A percentile compares a stretch with the other conserved stretches of the same genome.
phyloP scores from a whole-genome alignment of 2,329 filamentous ascomycete genomes.

The Colletotrichum tanaceti region DNA sequence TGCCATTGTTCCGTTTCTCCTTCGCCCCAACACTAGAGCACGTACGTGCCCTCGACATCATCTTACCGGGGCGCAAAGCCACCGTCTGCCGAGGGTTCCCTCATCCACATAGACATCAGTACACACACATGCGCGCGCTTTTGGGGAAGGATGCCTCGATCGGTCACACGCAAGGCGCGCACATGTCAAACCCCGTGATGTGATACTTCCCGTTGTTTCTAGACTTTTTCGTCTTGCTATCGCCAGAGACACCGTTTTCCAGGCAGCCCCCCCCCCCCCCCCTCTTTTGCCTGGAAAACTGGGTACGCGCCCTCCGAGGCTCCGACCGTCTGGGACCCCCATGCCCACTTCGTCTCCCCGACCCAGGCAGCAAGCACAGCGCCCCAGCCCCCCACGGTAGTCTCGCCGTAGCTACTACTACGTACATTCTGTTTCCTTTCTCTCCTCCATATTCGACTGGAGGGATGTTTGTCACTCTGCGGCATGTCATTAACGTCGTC shows the following conservation, averaged over 20 bases:
- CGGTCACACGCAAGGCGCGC: conserved; percentile 1
- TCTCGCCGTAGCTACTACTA: conserved; percentile 11
- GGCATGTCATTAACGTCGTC: not conserved
- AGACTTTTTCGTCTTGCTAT: conserved; percentile 1
- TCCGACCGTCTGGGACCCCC: conserved; percentile 10
- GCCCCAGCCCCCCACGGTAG: conserved; percentile 6
- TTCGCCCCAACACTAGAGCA: not conserved
- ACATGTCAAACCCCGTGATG: not conserved
- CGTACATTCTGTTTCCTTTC: not conserved
- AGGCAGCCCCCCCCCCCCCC: not conserved
- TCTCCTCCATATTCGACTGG: not conserved
- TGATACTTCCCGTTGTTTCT: not conserved
- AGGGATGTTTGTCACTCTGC: not conserved
- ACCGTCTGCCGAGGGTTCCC: not conserved
- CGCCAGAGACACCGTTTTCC: not conserved
- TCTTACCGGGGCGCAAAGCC: conserved; percentile 4
- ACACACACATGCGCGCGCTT: not conserved
- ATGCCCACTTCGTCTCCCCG: not conserved
- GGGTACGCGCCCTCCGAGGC: conserved; percentile 3
- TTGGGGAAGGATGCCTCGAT: not conserved
- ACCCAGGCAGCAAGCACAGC: conserved; percentile 11
- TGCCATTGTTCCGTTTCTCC: conserved; percentile 8
- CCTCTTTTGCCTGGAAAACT: conserved; percentile 18
- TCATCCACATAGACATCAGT: not conserved
- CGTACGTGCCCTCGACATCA: not conserved